phyloP scores from a whole-genome alignment of 805 yeast species.

The Candida xyloterini region DNA sequence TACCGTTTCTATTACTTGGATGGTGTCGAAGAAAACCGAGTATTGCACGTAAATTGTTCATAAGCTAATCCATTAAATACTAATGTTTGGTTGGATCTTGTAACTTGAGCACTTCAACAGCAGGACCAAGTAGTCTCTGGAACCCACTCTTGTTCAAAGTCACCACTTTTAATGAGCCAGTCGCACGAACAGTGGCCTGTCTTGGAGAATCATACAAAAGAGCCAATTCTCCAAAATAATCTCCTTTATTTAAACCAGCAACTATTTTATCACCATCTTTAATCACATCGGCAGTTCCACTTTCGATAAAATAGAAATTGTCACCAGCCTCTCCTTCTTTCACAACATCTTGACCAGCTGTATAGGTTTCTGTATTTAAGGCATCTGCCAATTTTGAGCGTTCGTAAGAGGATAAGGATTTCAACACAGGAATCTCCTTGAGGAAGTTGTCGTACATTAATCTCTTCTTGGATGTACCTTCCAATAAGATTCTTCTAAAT shows the following conservation, averaged over 20 bases:
- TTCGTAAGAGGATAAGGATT: constrained; percentile 70
- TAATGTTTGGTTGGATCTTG: constrained; percentile 70
- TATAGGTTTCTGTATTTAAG: constrained; percentile 69
- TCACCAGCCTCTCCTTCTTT: constrained; percentile 85
- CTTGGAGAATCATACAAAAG: constrained; percentile 87
- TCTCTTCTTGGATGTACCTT: constrained; percentile 88
- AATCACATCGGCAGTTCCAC: constrained; percentile 77
- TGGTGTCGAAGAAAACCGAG: constrained; percentile 65
- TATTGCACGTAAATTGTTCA: constrained; percentile 37
- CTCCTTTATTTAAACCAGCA: constrained; percentile 67
- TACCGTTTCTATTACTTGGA: constrained; percentile 73
- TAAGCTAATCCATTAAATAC: constrained; percentile 1
- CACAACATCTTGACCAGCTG: constrained; percentile 71
- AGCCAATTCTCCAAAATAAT: constrained; percentile 96
- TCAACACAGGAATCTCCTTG: constrained; percentile 79
- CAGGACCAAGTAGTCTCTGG: constrained; percentile 91
- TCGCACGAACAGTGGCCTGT: constrained; percentile 87
- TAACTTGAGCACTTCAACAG: constrained; percentile 78
- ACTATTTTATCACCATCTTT: constrained; percentile 62
- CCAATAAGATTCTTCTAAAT: constrained; percentile 85
- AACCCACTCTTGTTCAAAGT: constrained; percentile 89
- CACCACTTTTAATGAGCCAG: constrained; percentile 77
- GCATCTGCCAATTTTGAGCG: constrained; percentile 95
- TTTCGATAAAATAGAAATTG: constrained; percentile 69
- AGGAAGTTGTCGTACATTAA: constrained; percentile 85